Conservation (phyloP, 208 protist genomes). For the Phytomonas francai region DNA sequence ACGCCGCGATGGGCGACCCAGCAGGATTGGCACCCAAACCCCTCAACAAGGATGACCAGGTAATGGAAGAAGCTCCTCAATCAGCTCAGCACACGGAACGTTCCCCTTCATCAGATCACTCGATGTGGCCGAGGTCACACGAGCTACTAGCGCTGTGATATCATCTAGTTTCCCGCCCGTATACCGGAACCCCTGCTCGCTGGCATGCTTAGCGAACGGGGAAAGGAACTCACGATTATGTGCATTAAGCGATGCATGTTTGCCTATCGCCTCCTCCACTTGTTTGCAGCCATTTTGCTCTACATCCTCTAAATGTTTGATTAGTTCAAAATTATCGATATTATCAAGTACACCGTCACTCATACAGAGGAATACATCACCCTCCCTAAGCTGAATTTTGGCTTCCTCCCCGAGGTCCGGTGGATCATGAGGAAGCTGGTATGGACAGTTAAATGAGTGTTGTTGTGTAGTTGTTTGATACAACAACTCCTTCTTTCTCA, state of each 20-base stretch:
- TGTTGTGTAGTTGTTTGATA: constrained; percentile 65
- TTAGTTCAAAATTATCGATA: constrained; percentile 51
- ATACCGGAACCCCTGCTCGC: constrained; percentile 48
- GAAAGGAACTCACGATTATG: constrained; percentile 46
- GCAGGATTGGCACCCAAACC: not conserved
- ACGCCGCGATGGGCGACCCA: too few species aligned
- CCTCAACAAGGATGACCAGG: not conserved
- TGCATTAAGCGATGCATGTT: constrained; percentile 46
- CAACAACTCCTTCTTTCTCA: constrained; percentile 54
- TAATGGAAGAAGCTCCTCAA: not conserved
- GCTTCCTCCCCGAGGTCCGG: constrained; percentile 53
- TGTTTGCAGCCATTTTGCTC: constrained; percentile 30
- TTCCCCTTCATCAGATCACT: constrained; percentile 12
- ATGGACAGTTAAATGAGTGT: constrained; percentile 86
- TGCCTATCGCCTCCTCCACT: constrained; percentile 52
- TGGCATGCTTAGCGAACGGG: constrained; percentile 72
- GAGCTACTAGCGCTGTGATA: constrained; percentile 73
- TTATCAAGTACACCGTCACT: constrained; percentile 85
- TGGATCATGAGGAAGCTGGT: constrained; percentile 69
- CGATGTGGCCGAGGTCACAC: constrained; percentile 25
- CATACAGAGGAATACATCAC: constrained; percentile 68
- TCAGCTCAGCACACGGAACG: not conserved
- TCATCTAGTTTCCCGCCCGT: constrained; percentile 82
- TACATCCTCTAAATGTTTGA: constrained; percentile 39
- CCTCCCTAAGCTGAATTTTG: constrained; percentile 45